Evolutionary conservation across 768 basidiomycete genomes (phyloP).

Genomic region (Suillus cothurnatus): DNA sequence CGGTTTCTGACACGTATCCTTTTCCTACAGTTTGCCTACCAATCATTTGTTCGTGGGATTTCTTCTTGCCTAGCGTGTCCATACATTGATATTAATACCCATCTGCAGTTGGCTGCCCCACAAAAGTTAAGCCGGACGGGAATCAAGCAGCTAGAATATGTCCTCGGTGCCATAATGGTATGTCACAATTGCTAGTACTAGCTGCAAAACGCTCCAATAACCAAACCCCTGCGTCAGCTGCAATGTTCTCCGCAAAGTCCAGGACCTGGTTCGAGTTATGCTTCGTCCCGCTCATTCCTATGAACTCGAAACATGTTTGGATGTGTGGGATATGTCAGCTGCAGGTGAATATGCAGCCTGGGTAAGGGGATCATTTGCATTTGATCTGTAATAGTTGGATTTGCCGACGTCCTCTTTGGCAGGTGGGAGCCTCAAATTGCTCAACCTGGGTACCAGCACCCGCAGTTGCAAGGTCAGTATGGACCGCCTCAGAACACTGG

Average conservation of each 20-base stretch:
- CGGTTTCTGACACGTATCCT: constrained; percentile 29
- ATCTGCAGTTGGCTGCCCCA: constrained; percentile 66
- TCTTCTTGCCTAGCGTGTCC: background rate
- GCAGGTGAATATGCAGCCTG: constrained; percentile 50
- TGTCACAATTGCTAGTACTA: too few relatives aligned
- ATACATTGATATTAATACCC: constrained; percentile 9
- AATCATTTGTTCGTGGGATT: constrained; percentile 44
- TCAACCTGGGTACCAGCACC: constrained; percentile 42
- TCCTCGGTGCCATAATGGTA: constrained; percentile 74
- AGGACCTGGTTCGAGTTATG: constrained; percentile 78
- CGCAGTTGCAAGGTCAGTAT: constrained; percentile 21
- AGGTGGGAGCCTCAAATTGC: constrained; percentile 40
- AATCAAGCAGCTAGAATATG: constrained; percentile 57
- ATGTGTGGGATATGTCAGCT: constrained; percentile 74
- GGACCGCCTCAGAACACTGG: constrained; percentile 13
- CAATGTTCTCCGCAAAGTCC: constrained; percentile 63
- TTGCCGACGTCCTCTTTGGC: background rate
- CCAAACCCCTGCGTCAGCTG: constrained; percentile 38
- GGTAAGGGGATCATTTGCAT: constrained; percentile 39
- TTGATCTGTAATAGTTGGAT: background rate
- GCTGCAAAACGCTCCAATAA: too few relatives aligned
- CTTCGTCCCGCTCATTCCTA: constrained; percentile 70
- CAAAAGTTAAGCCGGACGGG: constrained; percentile 57
- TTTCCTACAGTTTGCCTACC: constrained; percentile 50
- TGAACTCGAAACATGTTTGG: constrained; percentile 65